Percentiles rank a stretch among this genome's conserved stretches.
phyloP scores from a whole-genome alignment of 768 basidiomycete species.

The Pisolithus orientalis region DNA sequence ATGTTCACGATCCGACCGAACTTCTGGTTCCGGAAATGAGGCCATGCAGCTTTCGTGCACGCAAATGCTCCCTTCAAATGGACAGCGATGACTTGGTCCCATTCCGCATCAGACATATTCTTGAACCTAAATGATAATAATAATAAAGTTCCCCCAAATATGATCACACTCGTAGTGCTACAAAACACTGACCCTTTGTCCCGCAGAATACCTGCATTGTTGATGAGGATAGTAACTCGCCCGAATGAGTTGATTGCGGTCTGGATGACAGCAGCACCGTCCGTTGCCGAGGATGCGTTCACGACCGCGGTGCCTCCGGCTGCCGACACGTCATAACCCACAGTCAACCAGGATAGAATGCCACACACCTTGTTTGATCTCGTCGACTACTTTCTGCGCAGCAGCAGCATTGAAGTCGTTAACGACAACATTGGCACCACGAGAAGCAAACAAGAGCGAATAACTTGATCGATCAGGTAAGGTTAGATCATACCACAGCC shows the following conservation, averaged over 20 bases:
- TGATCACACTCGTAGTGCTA: too few relatives aligned
- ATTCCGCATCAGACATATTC: conserved; percentile 95
- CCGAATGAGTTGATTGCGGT: conserved; percentile 85
- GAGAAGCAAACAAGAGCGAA: conserved; percentile 84
- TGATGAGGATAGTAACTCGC: conserved; percentile 78
- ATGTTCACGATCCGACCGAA: conserved; percentile 94
- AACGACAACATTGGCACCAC: conserved; percentile 91
- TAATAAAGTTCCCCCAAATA: background rate
- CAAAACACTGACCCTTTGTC: conserved; percentile 57
- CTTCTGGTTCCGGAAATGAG: conserved; percentile 89
- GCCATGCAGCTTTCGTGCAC: conserved; percentile 95
- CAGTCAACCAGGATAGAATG: background rate
- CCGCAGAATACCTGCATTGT: conserved; percentile 90
- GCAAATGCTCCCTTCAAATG: conserved; percentile 92
- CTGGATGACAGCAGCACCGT: conserved; percentile 82
- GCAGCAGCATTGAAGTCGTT: conserved; percentile 89
- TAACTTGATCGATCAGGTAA: conserved; percentile 46
- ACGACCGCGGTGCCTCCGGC: conserved; percentile 86
- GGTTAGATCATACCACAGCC: background rate
- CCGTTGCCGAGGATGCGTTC: conserved; percentile 81
- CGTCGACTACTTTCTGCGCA: conserved; percentile 87
- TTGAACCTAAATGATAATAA: conserved; percentile 58
- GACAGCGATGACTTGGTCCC: conserved; percentile 82
- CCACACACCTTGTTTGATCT: conserved; percentile 69
- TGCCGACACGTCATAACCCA: conserved; percentile 23